Evolutionary conservation across 2,329 filamentous ascomycete genomes (phyloP).

Genomic region (Pseudocercospora ulei): DNA sequence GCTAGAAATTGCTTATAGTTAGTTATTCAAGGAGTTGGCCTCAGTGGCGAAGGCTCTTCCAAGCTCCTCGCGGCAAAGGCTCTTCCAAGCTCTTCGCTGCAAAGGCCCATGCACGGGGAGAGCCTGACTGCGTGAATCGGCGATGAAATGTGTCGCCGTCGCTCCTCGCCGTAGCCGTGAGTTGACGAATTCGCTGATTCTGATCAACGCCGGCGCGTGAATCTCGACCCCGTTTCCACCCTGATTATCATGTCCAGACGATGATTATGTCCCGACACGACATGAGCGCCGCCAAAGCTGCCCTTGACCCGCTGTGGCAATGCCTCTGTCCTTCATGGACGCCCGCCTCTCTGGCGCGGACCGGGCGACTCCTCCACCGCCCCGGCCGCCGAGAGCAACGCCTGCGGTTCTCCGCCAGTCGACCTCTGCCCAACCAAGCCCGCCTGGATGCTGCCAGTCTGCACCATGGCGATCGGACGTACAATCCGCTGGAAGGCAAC

Average conservation of each 20-base stretch:
- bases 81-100: too few relatives aligned
- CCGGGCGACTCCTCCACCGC: constrained; percentile 12
- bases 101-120: too few relatives aligned
- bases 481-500: constrained; percentile 2
- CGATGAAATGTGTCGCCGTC: too few relatives aligned
- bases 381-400: constrained; percentile 17
- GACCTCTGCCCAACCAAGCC: constrained; percentile 1
- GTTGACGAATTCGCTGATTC: too few relatives aligned
- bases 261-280: constrained; percentile 19
- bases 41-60: too few relatives aligned
- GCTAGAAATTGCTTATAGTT: constrained; percentile 8
- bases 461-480: constrained; percentile 8
- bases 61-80: too few relatives aligned
- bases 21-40: too few relatives aligned
- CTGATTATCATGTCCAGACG: too few relatives aligned
- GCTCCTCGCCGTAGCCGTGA: too few relatives aligned
- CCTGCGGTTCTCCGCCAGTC: constrained; percentile 17
- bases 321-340: constrained; percentile 50
- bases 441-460: constrained; percentile 7
- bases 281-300: constrained; percentile 34
- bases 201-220: too few relatives aligned
- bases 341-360: background rate
- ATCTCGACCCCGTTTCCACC: background rate
- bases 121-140: too few relatives aligned
- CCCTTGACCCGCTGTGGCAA: constrained; percentile 53